phyloP scores from a whole-genome alignment of 495 filamentous ascomycete genomes.

The Rhypophila decipiens region DNA sequence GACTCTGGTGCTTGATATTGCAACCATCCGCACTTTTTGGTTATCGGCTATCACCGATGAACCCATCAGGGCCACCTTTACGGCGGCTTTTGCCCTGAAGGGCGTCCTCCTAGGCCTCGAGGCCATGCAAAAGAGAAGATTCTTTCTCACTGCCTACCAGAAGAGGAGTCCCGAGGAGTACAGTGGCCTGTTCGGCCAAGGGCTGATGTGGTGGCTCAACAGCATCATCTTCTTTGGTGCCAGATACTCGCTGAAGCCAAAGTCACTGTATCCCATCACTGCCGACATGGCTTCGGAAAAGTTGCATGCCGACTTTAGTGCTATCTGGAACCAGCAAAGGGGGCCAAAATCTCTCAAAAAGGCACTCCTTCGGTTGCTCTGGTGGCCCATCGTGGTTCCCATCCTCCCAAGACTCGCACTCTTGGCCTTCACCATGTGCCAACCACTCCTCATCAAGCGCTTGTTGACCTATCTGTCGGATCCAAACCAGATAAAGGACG shows the following conservation, averaged over 20 bases:
- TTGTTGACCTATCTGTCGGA: conserved; percentile 2
- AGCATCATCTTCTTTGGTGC: conserved; percentile 45
- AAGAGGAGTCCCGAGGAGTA: conserved; percentile 43
- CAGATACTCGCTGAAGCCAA: conserved; percentile 31
- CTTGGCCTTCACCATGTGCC: conserved; percentile 8
- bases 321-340: background rate
- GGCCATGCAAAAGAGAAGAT: conserved; percentile 23
- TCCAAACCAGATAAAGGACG: background rate
- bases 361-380: conserved; percentile 1
- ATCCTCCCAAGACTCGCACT: conserved; percentile 9
- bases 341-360: background rate
- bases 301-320: background rate
- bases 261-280: conserved; percentile 35
- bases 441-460: conserved; percentile 5
- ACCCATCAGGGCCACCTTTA: conserved; percentile 29
- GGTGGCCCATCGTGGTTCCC: conserved; percentile 6
- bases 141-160: conserved; percentile 7
- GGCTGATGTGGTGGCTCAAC: conserved; percentile 57
- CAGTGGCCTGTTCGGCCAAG: conserved; percentile 44
- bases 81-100: conserved; percentile 39
- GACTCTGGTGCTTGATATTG: conserved; percentile 49
- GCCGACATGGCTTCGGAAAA: conserved; percentile 3
- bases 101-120: conserved; percentile 43
- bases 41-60: conserved; percentile 21
- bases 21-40: conserved; percentile 50